Conservation (phyloP, 1,284 basidiomycete genomes). For the Cutaneotrichosporon spelunceum region DNA sequence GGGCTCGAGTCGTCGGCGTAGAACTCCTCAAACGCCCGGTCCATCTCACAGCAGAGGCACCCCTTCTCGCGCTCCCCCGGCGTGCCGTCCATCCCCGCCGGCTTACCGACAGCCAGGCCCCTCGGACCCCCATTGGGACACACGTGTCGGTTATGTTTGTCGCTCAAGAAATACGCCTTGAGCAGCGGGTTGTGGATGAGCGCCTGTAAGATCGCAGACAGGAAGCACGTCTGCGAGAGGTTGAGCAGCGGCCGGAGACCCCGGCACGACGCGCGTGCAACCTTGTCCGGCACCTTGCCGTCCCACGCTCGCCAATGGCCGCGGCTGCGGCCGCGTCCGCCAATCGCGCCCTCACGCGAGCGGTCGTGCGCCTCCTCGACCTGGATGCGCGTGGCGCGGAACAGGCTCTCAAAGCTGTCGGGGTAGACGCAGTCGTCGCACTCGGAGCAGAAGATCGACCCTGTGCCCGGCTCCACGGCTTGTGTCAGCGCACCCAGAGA, state of each 20-base stretch:
- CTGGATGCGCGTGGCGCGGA: constrained; percentile 51
- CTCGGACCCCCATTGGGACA: constrained; percentile 34
- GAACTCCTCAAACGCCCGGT: constrained; percentile 83
- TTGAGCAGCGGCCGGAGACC: constrained; percentile 81
- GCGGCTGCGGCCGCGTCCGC: constrained; percentile 38
- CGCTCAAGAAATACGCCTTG: constrained; percentile 83
- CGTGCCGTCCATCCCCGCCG: constrained; percentile 17
- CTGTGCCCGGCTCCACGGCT: constrained; percentile 62
- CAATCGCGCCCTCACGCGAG: constrained; percentile 58
- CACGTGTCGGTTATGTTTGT: constrained; percentile 54
- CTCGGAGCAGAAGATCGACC: constrained; percentile 59
- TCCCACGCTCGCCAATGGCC: constrained; percentile 38
- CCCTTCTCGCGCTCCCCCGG: constrained; percentile 55
- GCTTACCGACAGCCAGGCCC: constrained; percentile 37
- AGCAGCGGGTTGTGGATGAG: constrained; percentile 89
- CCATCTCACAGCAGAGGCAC: constrained; percentile 94
- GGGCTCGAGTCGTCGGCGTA: constrained; percentile 67
- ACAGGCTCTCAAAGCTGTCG: constrained; percentile 52
- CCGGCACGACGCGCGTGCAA: constrained; percentile 28
- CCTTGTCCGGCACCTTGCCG: constrained; percentile 10
- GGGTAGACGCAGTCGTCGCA: constrained; percentile 63
- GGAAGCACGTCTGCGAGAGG: constrained; percentile 84
- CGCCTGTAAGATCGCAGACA: constrained; percentile 89
- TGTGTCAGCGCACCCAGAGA: background rate
- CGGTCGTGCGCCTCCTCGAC: constrained; percentile 58